Percentiles rank a stretch among this genome's conserved stretches.
Evolutionary conservation across 805 yeast genomes (phyloP).

Genomic region (Sporopachydermia quercuum): DNA sequence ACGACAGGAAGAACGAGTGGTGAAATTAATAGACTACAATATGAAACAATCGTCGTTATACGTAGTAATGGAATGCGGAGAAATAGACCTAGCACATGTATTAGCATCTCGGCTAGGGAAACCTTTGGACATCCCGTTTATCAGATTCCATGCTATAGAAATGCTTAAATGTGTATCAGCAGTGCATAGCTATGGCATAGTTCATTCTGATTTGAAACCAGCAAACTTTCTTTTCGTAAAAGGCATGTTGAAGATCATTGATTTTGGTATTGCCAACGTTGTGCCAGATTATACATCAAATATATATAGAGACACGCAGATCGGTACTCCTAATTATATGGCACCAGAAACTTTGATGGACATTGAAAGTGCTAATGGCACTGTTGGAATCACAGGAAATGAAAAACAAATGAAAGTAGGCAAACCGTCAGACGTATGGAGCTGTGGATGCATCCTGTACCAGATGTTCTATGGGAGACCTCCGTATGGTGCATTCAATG

Average conservation of each 20-base stretch:
- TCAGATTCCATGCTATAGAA: constrained; percentile 65
- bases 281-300: constrained; percentile 88
- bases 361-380: constrained; percentile 19
- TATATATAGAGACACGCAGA: constrained; percentile 76
- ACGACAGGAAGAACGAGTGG: constrained; percentile 54
- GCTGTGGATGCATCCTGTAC: constrained; percentile 90
- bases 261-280: constrained; percentile 56
- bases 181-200: constrained; percentile 48
- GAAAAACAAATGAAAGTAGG: constrained; percentile 55
- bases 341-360: constrained; percentile 90
- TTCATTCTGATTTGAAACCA: constrained; percentile 31
- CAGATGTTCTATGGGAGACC: constrained; percentile 92
- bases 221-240: constrained; percentile 66
- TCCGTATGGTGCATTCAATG: constrained; percentile 71
- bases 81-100: constrained; percentile 75
- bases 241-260: constrained; percentile 73
- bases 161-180: constrained; percentile 69
- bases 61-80: constrained; percentile 91
- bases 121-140: constrained; percentile 57
- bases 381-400: constrained; percentile 15
- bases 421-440: constrained; percentile 93
- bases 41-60: constrained; percentile 46
- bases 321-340: constrained; percentile 96
- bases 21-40: constrained; percentile 61
- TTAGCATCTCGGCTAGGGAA: constrained; percentile 36